phyloP scores from a whole-genome alignment of 2,329 filamentous ascomycete genomes.

The Myriosclerotinia duriaeana region DNA sequence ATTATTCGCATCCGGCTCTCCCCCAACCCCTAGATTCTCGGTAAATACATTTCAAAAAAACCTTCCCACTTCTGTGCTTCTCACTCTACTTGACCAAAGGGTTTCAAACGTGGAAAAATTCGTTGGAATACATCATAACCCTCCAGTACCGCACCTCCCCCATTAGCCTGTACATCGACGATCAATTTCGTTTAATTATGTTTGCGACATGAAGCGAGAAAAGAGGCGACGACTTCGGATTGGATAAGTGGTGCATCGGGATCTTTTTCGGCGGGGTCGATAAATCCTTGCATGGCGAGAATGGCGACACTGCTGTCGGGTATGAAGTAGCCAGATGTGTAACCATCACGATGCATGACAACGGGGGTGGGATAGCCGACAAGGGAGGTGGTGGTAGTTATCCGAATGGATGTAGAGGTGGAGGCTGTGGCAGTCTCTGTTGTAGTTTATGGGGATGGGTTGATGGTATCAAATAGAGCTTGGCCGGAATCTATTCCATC shows the following conservation, averaged over 20 bases:
- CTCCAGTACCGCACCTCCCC: slow-evolving; percentile 52
- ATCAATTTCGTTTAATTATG: slow-evolving; percentile 58
- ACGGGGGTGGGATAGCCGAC: slow-evolving; percentile 35
- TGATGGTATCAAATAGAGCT: slow-evolving; percentile 34
- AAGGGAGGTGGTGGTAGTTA: slow-evolving; percentile 21
- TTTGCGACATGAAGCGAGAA: slow-evolving; percentile 49
- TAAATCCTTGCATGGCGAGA: slow-evolving; percentile 33
- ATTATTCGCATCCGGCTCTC: neutral
- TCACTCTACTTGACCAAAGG: slow-evolving; percentile 44
- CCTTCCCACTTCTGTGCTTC: slow-evolving; percentile 26
- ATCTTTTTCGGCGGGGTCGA: neutral
- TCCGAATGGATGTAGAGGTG: neutral
- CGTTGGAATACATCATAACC: slow-evolving; percentile 51
- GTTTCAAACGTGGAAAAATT: slow-evolving; percentile 33
- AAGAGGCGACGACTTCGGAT: slow-evolving; percentile 36
- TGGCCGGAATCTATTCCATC: slow-evolving; percentile 32
- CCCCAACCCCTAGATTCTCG: neutral
- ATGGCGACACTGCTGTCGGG: slow-evolving; percentile 34
- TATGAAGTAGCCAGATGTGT: slow-evolving; percentile 37
- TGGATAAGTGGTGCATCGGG: slow-evolving; percentile 28
- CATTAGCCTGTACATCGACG: slow-evolving; percentile 60
- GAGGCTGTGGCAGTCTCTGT: slow-evolving; percentile 44
- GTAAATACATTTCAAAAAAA: slow-evolving; percentile 35
- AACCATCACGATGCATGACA: slow-evolving; percentile 31
- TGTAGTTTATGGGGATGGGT: slow-evolving; percentile 21